Base-by-base conservation (phyloP, 192 early-diverging fungal species). In the Dispira simplex region DNA sequence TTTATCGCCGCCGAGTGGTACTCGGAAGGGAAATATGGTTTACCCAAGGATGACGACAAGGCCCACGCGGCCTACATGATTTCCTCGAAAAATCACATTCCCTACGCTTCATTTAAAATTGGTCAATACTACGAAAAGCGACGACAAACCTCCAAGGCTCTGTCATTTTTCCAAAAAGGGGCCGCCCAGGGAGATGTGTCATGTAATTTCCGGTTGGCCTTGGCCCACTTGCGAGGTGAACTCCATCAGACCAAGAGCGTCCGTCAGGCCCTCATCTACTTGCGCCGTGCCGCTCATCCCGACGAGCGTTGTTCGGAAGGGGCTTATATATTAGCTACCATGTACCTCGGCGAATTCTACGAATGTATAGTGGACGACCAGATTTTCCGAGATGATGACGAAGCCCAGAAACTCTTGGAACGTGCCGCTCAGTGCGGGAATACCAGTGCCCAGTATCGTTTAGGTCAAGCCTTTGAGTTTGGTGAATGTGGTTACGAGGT, bases 401-500 rank as follows among this genome's bases (percentile, higher is more conserved):
- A 85, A 71, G 84, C 88, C 0, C 75, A 88, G 32, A 75, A 86
- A 65, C 84, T 88, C 64, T 73, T 93, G 44, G 75, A 77, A 26
- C 81, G 82, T 66, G 89, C 89, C 2, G 88, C 90, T 0, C 73
- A 75, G 8, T 72, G 90, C 18, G 92, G 89, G 10, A 83, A 88
- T 44, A 71, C 77, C 25, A 77, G 80, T 6, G 85, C 89, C 23
- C 81, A 88, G 64, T 85, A 87, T 68, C 83, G 87, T 53, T 76
- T 97, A 58, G 94, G 90, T 11, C 75, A 81, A 54, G 75, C 85
- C 49, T 87, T 84, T 66, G 90, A 95, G 73, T 85, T 83, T 67
- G 91, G 86, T n/a, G 60, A 79, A 54, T 78, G 85, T 32, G 85
- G 79, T 11, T 83, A 83, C 65, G 73, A 71, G 2, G 75, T 81